Conservation (phyloP, 345 rosid species). For the Turnera subulata region DNA sequence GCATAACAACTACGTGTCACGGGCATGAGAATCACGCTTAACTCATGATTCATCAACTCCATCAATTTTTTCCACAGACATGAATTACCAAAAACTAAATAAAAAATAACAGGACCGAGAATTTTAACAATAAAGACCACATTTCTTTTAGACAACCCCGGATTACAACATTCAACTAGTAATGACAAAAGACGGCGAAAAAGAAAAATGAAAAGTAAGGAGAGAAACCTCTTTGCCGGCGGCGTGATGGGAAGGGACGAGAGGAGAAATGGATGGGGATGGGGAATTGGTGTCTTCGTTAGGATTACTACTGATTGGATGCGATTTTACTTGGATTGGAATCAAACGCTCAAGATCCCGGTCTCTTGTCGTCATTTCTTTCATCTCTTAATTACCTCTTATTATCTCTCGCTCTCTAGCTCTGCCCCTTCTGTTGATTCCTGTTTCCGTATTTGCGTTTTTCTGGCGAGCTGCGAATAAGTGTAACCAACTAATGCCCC, state of each 20-base stretch:
- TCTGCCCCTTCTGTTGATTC: background rate
- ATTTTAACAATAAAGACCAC: no score
- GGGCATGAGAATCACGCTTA: no score
- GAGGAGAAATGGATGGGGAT: slow-evolving; percentile 32
- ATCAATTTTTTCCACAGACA: background rate
- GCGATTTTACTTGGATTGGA: slow-evolving; percentile 25
- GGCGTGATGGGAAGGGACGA: slow-evolving; percentile 38
- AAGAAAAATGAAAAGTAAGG: background rate
- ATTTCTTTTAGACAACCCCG: no score
- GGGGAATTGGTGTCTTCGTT: slow-evolving; percentile 22
- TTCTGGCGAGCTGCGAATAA: background rate
- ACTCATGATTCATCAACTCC: no score
- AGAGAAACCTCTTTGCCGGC: slow-evolving; percentile 49
- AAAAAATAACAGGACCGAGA: no score
- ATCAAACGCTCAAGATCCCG: slow-evolving; percentile 49
- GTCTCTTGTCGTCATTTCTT: slow-evolving; percentile 37
- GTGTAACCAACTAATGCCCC: background rate
- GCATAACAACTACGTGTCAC: no score
- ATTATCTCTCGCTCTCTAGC: background rate
- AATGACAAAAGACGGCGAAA: background rate
- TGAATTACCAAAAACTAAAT: no score
- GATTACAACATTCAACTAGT: background rate
- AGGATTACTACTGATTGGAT: background rate
- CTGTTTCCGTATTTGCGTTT: background rate
- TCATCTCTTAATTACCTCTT: background rate